Conservation (phyloP, 805 yeast genomes). For the Saccharomycopsis amapae region DNA sequence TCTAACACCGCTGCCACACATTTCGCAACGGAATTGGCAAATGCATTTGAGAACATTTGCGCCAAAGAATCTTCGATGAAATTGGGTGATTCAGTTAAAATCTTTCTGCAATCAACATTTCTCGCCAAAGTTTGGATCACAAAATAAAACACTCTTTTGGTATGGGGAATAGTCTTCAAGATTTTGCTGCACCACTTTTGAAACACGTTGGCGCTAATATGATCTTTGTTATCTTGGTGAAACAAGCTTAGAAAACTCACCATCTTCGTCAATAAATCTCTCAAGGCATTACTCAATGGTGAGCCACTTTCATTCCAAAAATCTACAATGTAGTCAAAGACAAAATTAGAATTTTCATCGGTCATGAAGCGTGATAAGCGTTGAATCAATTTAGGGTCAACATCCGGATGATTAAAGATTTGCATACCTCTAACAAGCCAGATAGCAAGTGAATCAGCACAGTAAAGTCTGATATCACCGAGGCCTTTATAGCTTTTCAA, state of each 20-base stretch:
- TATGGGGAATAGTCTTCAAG: constrained; percentile 36
- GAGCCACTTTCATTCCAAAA: constrained; percentile 68
- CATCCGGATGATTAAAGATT: constrained; percentile 23
- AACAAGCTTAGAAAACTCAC: constrained; percentile 32
- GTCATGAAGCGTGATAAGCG: constrained; percentile 19
- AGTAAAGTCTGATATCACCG: constrained; percentile 34
- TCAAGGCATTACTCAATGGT: constrained; percentile 62
- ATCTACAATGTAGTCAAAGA: constrained; percentile 53
- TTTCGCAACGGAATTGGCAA: constrained; percentile 64
- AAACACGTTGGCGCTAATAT: constrained; percentile 11
- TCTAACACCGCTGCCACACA: constrained; percentile 38
- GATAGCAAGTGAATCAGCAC: constrained; percentile 56
- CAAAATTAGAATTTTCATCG: constrained; percentile 25
- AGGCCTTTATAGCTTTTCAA: constrained; percentile 30
- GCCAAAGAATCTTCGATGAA: constrained; percentile 43
- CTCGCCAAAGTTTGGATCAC: constrained; percentile 50
- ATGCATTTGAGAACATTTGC: constrained; percentile 47
- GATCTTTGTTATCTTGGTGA: constrained; percentile 16
- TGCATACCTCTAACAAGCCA: constrained; percentile 58
- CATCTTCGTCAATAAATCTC: constrained; percentile 51
- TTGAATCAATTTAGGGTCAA: constrained; percentile 15
- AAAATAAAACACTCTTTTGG: constrained; percentile 55
- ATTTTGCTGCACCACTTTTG: constrained; percentile 40
- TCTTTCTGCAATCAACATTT: constrained; percentile 35
- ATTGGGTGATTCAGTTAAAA: constrained; percentile 38